Evolutionary conservation across 73 alveolate genomes (phyloP).

Genomic region (Stentor coeruleus): DNA sequence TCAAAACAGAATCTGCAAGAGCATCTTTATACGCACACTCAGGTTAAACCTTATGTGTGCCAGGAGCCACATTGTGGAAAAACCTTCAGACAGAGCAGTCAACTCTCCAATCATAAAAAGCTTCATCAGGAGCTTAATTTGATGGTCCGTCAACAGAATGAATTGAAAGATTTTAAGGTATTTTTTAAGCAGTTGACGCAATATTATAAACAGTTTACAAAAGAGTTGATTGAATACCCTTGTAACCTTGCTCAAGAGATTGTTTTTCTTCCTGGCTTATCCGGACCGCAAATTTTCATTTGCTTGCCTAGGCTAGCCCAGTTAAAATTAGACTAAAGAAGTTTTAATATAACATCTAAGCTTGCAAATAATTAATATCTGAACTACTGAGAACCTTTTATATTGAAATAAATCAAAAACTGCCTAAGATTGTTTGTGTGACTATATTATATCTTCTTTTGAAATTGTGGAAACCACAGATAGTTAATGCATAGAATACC

Average conservation of each 20-base stretch:
- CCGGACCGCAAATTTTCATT: not conserved
- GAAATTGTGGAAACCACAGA: too few relatives aligned
- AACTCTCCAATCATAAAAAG: constrained; percentile 8
- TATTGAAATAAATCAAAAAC: not conserved
- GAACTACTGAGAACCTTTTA: not conserved
- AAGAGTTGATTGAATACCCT: not conserved
- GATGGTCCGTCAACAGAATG: not conserved
- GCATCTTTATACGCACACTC: constrained; percentile 14
- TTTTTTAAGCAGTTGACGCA: not conserved
- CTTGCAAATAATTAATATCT: not conserved
- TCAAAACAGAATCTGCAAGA: constrained; percentile 6
- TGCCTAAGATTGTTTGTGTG: not conserved
- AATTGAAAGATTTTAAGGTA: not conserved
- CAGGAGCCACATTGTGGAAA: constrained; percentile 20
- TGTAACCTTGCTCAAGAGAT: not conserved
- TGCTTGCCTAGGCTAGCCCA: not conserved
- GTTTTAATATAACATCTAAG: not conserved
- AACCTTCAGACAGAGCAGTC: not conserved
- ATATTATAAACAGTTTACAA: not conserved
- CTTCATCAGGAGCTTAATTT: not conserved
- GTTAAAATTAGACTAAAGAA: not conserved
- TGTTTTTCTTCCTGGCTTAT: not conserved
- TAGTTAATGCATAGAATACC: too few relatives aligned
- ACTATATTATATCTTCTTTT: too few relatives aligned
- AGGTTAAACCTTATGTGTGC: not conserved